Evolutionary conservation across 164 flowering plant genomes (phyloP).

Genomic region (Liquidambar formosana): DNA sequence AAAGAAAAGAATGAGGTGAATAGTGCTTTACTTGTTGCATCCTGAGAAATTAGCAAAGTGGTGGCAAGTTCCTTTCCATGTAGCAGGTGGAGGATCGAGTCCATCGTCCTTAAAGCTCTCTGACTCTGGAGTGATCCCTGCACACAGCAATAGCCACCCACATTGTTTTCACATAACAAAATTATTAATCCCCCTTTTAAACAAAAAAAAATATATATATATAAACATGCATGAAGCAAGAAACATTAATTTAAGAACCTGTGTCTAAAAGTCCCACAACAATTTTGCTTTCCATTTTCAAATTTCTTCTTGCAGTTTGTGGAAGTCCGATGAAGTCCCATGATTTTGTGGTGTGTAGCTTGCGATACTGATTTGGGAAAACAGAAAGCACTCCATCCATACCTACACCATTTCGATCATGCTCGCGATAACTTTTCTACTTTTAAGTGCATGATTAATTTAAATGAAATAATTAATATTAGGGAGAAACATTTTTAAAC

Average conservation of each 20-base stretch:
- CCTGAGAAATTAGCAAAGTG: slow-evolving; percentile 60
- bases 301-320: slow-evolving; percentile 35
- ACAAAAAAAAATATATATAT: too few relatives aligned
- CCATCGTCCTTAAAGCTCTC: slow-evolving; percentile 66
- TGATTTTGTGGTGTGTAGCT: slow-evolving; percentile 77
- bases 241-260: slow-evolving; percentile 35
- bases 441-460: too few relatives aligned
- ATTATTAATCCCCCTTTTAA: too few relatives aligned
- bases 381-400: slow-evolving; percentile 54
- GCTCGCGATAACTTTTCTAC: too few relatives aligned
- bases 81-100: slow-evolving; percentile 64
- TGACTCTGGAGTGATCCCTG: slow-evolving; percentile 66
- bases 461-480: neutral
- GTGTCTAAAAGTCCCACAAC: slow-evolving; percentile 69
- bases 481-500: neutral
- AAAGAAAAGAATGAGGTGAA: neutral
- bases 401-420: slow-evolving; percentile 23
- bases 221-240: too few relatives aligned
- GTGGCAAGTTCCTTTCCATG: slow-evolving; percentile 75
- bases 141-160: neutral
- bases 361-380: slow-evolving; percentile 46
- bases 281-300: slow-evolving; percentile 44
- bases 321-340: slow-evolving; percentile 85
- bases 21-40: slow-evolving; percentile 60
- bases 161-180: too few relatives aligned